These are phyloP conservation scores for Helicostylum pulchrum DNA, from an alignment of 192 early-diverging fungal genomes.

Conservation along the genomic window DNA sequence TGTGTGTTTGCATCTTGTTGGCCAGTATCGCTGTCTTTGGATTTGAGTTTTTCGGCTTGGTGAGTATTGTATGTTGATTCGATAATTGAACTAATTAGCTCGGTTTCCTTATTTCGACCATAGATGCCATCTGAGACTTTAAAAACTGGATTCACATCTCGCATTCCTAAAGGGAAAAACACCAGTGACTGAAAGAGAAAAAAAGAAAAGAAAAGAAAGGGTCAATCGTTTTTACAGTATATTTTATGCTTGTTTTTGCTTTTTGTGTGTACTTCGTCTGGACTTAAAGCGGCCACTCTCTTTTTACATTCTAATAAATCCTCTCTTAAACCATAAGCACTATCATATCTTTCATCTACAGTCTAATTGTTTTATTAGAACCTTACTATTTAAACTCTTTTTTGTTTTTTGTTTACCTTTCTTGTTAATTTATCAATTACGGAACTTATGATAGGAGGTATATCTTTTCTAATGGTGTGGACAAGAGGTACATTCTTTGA, in stretches of 20 bases:
- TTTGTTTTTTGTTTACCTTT: slow-evolving; percentile 13
- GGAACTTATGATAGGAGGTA: slow-evolving; percentile 20
- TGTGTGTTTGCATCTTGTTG: background rate
- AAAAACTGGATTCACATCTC: slow-evolving; percentile 24
- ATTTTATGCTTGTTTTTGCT: background rate
- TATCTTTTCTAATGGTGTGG: slow-evolving; percentile 16
- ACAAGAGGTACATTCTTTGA: slow-evolving; percentile 19
- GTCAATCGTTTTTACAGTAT: no score
- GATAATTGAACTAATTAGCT: slow-evolving; percentile 9
- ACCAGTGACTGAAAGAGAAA: slow-evolving; percentile 3
- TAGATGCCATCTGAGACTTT: slow-evolving; percentile 12
- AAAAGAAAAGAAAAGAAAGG: slow-evolving; percentile 5
- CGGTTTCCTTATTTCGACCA: slow-evolving; percentile 20
- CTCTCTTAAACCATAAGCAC: slow-evolving; percentile 21
- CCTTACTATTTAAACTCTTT: background rate
- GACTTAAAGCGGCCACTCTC: background rate
- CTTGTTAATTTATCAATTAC: slow-evolving; percentile 29
- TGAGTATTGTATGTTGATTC: slow-evolving; percentile 1
- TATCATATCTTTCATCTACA: slow-evolving; percentile 30
- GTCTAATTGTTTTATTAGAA: slow-evolving; percentile 1
- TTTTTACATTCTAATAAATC: slow-evolving; percentile 26
- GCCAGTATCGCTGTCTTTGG: background rate
- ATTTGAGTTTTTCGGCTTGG: background rate
- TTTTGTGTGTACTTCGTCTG: background rate
- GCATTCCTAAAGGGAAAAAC: slow-evolving; percentile 22